These are phyloP conservation scores for Aspergillus japonicus DNA, from an alignment of 2,329 filamentous ascomycete genomes.

Conservation along the genomic window DNA sequence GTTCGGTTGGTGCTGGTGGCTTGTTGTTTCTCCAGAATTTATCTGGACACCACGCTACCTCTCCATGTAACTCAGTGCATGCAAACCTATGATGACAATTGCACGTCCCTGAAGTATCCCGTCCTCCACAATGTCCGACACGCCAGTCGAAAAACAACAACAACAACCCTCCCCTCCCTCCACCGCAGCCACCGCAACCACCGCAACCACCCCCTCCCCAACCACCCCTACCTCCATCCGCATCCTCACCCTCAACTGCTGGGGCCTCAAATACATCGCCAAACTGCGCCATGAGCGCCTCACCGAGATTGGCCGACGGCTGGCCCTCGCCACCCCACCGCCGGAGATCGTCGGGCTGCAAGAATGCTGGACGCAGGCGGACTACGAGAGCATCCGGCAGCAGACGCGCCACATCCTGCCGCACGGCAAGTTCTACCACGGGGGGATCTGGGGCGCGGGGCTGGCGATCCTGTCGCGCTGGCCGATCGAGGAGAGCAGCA, in stretches of 20 bases:
- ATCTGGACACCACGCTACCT: too few relatives aligned
- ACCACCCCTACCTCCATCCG: slow-evolving; percentile 50
- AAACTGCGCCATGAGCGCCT: slow-evolving; percentile 75
- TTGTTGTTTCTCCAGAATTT: too few relatives aligned
- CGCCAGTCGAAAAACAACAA: too few relatives aligned
- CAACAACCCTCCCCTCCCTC: neutral
- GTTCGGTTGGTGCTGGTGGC: too few relatives aligned
- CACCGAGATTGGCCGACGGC: slow-evolving; percentile 75
- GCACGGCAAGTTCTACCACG: slow-evolving; percentile 89
- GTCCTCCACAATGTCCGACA: too few relatives aligned
- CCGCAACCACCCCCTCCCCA: neutral
- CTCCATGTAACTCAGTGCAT: too few relatives aligned
- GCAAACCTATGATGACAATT: too few relatives aligned
- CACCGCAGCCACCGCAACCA: neutral
- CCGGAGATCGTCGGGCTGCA: slow-evolving; percentile 91
- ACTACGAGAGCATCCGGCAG: slow-evolving; percentile 75
- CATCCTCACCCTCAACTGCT: slow-evolving; percentile 90
- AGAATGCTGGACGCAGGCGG: slow-evolving; percentile 87
- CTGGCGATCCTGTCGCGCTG: slow-evolving; percentile 86
- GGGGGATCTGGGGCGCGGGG: slow-evolving; percentile 84
- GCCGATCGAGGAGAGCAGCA: slow-evolving; percentile 86
- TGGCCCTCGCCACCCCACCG: slow-evolving; percentile 65
- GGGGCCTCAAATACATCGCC: slow-evolving; percentile 88
- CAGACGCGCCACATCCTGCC: slow-evolving; percentile 74
- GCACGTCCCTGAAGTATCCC: too few relatives aligned